phyloP scores from a whole-genome alignment of 768 basidiomycete species.

The Leccinum aurantiacum region DNA sequence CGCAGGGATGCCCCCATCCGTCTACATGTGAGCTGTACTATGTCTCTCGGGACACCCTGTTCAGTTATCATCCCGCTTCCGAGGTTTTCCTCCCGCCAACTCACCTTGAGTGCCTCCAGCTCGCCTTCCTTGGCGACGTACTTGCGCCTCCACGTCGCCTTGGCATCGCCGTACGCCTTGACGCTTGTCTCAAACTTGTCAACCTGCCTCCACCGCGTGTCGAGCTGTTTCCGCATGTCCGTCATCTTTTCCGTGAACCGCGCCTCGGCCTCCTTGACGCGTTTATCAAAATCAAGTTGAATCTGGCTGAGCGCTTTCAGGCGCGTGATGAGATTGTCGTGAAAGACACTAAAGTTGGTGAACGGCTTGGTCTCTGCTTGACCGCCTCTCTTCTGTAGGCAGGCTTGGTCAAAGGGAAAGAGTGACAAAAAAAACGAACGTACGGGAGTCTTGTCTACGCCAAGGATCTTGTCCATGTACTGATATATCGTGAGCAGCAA shows the following conservation, averaged over 20 bases:
- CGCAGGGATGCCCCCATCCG: too few relatives aligned
- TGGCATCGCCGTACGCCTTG: constrained; percentile 79
- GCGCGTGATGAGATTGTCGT: constrained; percentile 88
- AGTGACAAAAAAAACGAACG: constrained; percentile 30
- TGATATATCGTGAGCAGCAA: constrained; percentile 90
- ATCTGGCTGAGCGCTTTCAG: constrained; percentile 84
- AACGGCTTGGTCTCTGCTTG: constrained; percentile 58
- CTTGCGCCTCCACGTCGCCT: constrained; percentile 81
- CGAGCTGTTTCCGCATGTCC: constrained; percentile 67
- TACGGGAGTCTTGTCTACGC: constrained; percentile 83
- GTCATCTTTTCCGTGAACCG: constrained; percentile 70
- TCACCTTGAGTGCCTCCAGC: constrained; percentile 80
- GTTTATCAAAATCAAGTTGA: constrained; percentile 82
- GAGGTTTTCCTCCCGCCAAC: too few relatives aligned
- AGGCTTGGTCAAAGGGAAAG: not conserved
- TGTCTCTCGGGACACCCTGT: too few relatives aligned
- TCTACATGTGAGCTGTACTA: too few relatives aligned
- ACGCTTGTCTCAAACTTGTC: constrained; percentile 89
- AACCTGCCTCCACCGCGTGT: constrained; percentile 85
- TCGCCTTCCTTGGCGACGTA: constrained; percentile 85
- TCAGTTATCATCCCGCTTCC: too few relatives aligned
- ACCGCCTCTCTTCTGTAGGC: too few relatives aligned
- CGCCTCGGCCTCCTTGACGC: constrained; percentile 74
- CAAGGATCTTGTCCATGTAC: constrained; percentile 91
- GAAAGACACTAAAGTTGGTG: constrained; percentile 91